Evolutionary conservation across 1,284 basidiomycete species (phyloP), one percentile per base, ranked within the genome.

Genomic region (Ustilago sp.): DNA sequence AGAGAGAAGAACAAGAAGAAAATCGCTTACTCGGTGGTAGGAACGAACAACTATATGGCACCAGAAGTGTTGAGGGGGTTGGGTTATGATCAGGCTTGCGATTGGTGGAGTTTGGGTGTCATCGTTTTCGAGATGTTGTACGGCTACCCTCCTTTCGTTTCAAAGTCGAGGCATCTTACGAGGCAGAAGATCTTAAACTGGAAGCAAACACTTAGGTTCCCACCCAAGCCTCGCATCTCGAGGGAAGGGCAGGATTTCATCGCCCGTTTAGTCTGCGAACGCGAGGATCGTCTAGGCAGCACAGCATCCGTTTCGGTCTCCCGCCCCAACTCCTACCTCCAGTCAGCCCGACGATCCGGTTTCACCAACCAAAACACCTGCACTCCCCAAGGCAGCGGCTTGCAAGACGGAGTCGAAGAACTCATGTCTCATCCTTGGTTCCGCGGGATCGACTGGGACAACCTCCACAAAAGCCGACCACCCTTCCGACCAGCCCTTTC

Each of bases 41-140:
- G 84, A 15, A 85, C 84, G 43, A 84, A 84, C 73, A 84, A 85
- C 76, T 81, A 86, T 92, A 93, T 94, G 94, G 94, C 93, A 11
- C 94, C 94, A 36, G 96, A 98, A 86, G 95, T 98, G 47, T 93
- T 99, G 80, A 90, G 94, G 41, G 89, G 89, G 0, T 80, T 87
- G 83, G 95, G 95, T 31, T 98, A 98, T 87, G 92, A 93, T 54
- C 95, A 93, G 87, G 93, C 92, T 39, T 97, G 94, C 85, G 95
- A 98, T 85, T 98, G 95, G 95, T 98, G 96, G 95, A 94, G 93
- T 85, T 89, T 98, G 55, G 95, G 95, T 28, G 92, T 96, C 61
- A 96, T 97, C 85, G 92, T 94, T 68, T 75, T 78, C 51, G 86
- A 87, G 67, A 85, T 86, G 83, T 76, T 86, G 47, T 83, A 68